Conservation (phyloP, 306 rosid genomes). For the Elaeagnus macrophylla region DNA sequence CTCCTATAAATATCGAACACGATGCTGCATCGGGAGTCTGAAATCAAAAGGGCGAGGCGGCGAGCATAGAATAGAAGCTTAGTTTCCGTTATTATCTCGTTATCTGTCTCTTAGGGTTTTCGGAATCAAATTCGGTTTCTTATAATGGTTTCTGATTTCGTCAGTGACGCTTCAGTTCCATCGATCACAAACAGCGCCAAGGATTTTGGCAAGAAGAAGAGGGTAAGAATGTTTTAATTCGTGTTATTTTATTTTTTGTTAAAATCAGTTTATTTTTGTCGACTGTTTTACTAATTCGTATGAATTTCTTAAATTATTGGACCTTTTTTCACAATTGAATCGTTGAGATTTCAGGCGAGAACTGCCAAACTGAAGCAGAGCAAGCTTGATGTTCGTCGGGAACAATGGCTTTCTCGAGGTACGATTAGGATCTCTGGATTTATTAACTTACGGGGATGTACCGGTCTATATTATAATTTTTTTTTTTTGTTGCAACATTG, state of each 20-base stretch:
- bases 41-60: too few species aligned
- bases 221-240: constrained; percentile 39
- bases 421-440: constrained; percentile 13
- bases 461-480: background rate
- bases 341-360: constrained; percentile 46
- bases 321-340: background rate
- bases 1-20: too few species aligned
- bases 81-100: constrained; percentile 8
- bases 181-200: constrained; percentile 47
- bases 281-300: background rate
- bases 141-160: constrained; percentile 68
- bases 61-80: too few species aligned
- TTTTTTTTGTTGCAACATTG: background rate
- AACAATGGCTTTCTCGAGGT: constrained; percentile 96
- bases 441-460: background rate
- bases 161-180: constrained; percentile 52
- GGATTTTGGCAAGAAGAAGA: constrained; percentile 83
- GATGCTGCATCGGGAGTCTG: too few species aligned
- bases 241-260: background rate
- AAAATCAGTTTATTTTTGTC: background rate
- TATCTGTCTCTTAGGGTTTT: constrained; percentile 6
- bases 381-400: constrained; percentile 95
- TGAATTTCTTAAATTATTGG: background rate
- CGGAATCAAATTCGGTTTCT: constrained; percentile 28
- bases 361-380: constrained; percentile 95